phyloP scores from a whole-genome alignment of 176 grass and related monocot species.

The Saccharum officinarum region DNA sequence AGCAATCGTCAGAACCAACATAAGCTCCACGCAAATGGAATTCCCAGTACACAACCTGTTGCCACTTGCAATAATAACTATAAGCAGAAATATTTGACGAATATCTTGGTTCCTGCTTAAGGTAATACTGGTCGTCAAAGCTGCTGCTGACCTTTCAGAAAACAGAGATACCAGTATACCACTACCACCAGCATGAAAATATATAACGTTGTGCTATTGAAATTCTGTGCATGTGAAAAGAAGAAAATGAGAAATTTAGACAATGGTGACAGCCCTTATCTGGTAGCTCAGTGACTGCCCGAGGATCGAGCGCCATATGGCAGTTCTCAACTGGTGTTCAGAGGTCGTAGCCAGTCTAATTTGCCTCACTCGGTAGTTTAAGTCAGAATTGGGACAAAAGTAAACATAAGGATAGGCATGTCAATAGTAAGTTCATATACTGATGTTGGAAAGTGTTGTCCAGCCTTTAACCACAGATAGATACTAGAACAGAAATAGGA shows the following conservation, averaged over 20 bases:
- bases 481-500: too few relatives aligned
- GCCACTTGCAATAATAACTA: too few relatives aligned
- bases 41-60: too few relatives aligned
- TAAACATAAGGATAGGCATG: not conserved
- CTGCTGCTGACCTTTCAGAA: not conserved
- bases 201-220: too few relatives aligned
- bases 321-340: not conserved
- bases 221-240: too few relatives aligned
- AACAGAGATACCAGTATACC: not conserved
- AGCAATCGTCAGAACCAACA: not conserved
- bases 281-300: not conserved
- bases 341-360: not conserved
- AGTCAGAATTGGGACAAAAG: not conserved
- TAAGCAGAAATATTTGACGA: not conserved
- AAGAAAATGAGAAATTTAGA: not conserved
- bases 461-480: too few relatives aligned
- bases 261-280: too few relatives aligned
- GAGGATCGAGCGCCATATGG: not conserved
- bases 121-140: not conserved
- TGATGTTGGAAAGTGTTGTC: too few relatives aligned
- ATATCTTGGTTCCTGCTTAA: not conserved
- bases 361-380: not conserved
- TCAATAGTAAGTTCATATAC: too few relatives aligned
- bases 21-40: too few relatives aligned
- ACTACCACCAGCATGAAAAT: too few relatives aligned